Percentiles rank a stretch among this genome's conserved stretches.
phyloP scores from a whole-genome alignment of 257 asterid species.

The Leptodermis oblonga region DNA sequence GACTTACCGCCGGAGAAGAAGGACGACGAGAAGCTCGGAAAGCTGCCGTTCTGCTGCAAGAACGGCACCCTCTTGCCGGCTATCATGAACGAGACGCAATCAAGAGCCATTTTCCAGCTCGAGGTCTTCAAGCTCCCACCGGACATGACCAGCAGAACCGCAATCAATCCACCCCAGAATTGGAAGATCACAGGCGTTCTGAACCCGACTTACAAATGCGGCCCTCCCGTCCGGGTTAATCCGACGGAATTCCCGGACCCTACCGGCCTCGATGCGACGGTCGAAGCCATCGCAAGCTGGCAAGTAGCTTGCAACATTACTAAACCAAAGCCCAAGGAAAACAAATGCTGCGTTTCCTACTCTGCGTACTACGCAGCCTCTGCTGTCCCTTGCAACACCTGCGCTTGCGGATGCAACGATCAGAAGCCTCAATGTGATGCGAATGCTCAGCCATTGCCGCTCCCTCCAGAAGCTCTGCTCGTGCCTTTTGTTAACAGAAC shows the following conservation, averaged over 20 bases:
- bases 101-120: slow-evolving; percentile 68
- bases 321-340: slow-evolving; percentile 44
- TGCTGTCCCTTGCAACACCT: slow-evolving; percentile 71
- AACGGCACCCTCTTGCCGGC: slow-evolving; percentile 62
- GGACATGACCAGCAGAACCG: slow-evolving; percentile 66
- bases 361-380: slow-evolving; percentile 67
- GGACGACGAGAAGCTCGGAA: slow-evolving; percentile 72
- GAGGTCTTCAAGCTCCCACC: slow-evolving; percentile 89
- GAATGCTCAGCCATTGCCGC: slow-evolving; percentile 32
- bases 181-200: slow-evolving; percentile 73
- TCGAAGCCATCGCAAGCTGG: slow-evolving; percentile 76
- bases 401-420: slow-evolving; percentile 80
- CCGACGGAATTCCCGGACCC: slow-evolving; percentile 73
- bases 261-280: slow-evolving; percentile 41
- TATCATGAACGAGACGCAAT: slow-evolving; percentile 64
- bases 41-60: slow-evolving; percentile 70
- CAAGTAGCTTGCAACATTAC: slow-evolving; percentile 73
- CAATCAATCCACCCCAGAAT: slow-evolving; percentile 71
- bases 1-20: slow-evolving; percentile 63
- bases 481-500: slow-evolving; percentile 70
- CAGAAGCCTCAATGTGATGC: slow-evolving; percentile 36
- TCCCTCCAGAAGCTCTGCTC: slow-evolving; percentile 74
- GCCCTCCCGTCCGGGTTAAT: slow-evolving; percentile 66
- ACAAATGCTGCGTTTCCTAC: slow-evolving; percentile 81
- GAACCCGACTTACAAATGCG: slow-evolving; percentile 65